Percentiles rank a stretch among this genome's conserved stretches.
phyloP scores from a whole-genome alignment of 1,139 yeast species.

The Sugiyamaella novakii region DNA sequence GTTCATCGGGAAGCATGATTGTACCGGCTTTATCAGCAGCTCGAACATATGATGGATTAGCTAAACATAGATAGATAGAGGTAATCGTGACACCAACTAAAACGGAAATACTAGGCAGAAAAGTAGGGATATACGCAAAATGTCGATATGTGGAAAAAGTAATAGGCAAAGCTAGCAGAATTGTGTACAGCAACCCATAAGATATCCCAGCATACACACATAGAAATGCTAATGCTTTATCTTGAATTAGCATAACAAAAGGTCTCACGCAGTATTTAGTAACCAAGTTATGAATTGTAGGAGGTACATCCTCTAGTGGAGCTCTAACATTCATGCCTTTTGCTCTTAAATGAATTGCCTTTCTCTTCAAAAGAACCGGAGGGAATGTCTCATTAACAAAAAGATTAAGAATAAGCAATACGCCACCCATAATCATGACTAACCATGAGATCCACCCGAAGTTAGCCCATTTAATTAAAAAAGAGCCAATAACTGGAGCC shows the following conservation, averaged over 20 bases:
- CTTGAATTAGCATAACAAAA: constrained; percentile 11
- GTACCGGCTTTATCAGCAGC: neutral
- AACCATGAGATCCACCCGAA: constrained; percentile 22
- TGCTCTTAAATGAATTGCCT: neutral
- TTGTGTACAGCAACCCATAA: constrained; percentile 18
- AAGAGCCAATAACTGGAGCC: constrained; percentile 19
- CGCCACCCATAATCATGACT: constrained; percentile 18
- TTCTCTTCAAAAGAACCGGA: constrained; percentile 10
- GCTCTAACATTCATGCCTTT: constrained; percentile 15
- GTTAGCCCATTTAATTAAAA: constrained; percentile 20
- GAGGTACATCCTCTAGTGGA: constrained; percentile 9
- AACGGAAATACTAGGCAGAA: constrained; percentile 18
- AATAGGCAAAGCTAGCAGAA: constrained; percentile 18
- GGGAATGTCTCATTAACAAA: constrained; percentile 13
- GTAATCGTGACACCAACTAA: constrained; percentile 17
- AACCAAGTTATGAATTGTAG: constrained; percentile 1
- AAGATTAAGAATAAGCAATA: neutral
- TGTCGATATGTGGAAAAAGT: constrained; percentile 12
- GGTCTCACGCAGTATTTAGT: constrained; percentile 15
- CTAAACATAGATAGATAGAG: neutral
- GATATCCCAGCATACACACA: constrained; percentile 20
- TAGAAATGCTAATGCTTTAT: constrained; percentile 17
- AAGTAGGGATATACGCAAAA: constrained; percentile 7
- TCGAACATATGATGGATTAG: neutral
- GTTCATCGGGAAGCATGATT: constrained; percentile 10